Evolutionary conservation across 2,329 filamentous ascomycete genomes (phyloP), one percentile per base, ranked within the genome.

Genomic region (Chlorencoelia australis): DNA sequence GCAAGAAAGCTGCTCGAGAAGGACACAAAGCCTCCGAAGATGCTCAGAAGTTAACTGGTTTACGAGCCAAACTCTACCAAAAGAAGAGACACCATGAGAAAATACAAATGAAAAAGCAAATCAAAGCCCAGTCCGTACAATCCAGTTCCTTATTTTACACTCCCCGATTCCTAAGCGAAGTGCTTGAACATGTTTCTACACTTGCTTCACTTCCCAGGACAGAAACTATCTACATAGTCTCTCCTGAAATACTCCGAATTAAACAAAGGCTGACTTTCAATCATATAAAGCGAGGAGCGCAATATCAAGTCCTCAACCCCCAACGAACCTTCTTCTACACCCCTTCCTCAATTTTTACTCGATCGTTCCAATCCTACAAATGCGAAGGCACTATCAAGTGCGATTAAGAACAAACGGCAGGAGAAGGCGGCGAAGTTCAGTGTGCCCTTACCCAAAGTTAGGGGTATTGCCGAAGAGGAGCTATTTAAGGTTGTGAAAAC

Each of bases 401-500:
- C 87, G 36, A 94, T 95, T 67, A 98, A 96, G 74, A 86, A 95
- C 62, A 94, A 94, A 71, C 73, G 91, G 26, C 73, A 73, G 45
- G 93, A 94, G 62, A 94, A 95, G 72, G 86, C 88, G 5, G 91
- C 91, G 33, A 84, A 89, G 58, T 96, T 95, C 59, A 75, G 73
- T 20, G 91, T 96, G 25, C 91, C 91, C 2, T 62, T 98, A 55
- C 91, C 91, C 22, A 95, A 94, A 66, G 91, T 96, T 29, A 76
- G 84, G 54, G 89, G 86, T 46, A 95, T 96, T 51, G 79, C 75
- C 49, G 89, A 96, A 67, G 86, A 94, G 69, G 89, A 94, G 67
- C 89, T 95, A 82, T 96, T 96, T 70, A 89, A 85, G 64, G 88
- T 94, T 10, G 78, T 96, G 55, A 87, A 87, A 67, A 96, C 89